Evolutionary conservation across 2,329 filamentous ascomycete species (phyloP).

Genomic region (Penicillium sp.): DNA sequence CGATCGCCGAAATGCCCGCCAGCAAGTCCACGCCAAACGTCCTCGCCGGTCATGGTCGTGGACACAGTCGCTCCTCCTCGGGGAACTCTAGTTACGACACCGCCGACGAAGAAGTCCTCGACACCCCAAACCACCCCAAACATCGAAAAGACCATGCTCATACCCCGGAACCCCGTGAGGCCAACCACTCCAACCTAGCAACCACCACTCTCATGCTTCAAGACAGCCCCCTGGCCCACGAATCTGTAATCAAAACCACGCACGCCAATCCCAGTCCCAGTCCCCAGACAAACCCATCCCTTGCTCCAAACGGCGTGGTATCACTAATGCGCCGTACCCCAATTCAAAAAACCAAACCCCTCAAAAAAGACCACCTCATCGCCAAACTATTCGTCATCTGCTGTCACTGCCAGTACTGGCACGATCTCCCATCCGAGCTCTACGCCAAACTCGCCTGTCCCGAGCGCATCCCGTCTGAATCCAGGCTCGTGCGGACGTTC

Average conservation of each 20-base stretch:
- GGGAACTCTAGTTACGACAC: constrained; percentile 36
- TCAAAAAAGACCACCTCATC: constrained; percentile 27
- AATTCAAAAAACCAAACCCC: constrained; percentile 15
- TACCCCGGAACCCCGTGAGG: neutral
- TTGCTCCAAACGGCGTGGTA: constrained; percentile 5
- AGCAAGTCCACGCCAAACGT: neutral
- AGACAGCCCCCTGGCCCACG: neutral
- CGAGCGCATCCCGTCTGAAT: constrained; percentile 16
- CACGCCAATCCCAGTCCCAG: neutral
- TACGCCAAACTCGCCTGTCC: constrained; percentile 41
- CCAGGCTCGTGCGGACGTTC: constrained; percentile 6
- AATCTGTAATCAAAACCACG: neutral
- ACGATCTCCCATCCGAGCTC: constrained; percentile 44
- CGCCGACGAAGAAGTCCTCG: constrained; percentile 32
- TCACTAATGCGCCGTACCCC: constrained; percentile 15
- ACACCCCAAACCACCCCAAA: constrained; percentile 9
- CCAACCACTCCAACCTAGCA: neutral
- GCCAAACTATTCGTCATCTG: constrained; percentile 48
- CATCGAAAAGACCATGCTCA: neutral
- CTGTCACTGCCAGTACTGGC: constrained; percentile 47
- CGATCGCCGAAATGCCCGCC: neutral
- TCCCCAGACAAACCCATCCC: constrained; percentile 8
- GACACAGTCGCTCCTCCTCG: constrained; percentile 21
- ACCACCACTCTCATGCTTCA: neutral
- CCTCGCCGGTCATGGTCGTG: neutral